These are phyloP conservation scores for Eragrostis curvula DNA, from an alignment of 176 grass and related monocot species.

Conservation along the genomic window DNA sequence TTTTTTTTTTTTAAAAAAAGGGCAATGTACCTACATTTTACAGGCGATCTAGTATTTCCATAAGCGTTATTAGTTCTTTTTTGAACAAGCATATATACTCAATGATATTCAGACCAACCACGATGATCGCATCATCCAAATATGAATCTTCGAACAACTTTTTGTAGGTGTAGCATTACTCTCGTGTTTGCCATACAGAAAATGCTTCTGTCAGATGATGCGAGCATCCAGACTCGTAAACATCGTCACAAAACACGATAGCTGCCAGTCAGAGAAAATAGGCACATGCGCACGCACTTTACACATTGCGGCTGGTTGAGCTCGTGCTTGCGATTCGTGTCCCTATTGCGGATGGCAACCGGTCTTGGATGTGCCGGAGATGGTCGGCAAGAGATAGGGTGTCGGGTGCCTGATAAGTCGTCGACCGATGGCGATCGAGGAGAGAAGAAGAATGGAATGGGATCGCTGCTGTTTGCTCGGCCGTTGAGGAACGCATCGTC, in stretches of 20 bases:
- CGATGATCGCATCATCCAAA: too few species aligned
- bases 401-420: not conserved
- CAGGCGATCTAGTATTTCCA: too few species aligned
- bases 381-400: slow-evolving; percentile 40
- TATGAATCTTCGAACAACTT: too few species aligned
- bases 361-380: slow-evolving; percentile 1
- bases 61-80: too few species aligned
- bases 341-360: slow-evolving; percentile 17
- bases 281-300: too few species aligned
- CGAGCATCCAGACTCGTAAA: not conserved
- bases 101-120: too few species aligned
- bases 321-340: not conserved
- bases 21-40: too few species aligned
- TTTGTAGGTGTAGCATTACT: too few species aligned
- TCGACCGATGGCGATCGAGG: not conserved
- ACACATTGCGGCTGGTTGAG: not conserved
- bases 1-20: too few species aligned
- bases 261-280: not conserved
- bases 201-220: not conserved
- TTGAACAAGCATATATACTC: too few species aligned
- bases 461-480: slow-evolving; percentile 4
- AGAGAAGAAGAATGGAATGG: not conserved
- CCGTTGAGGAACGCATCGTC: slow-evolving; percentile 9
- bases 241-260: not conserved
- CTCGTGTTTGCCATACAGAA: too few species aligned